These are phyloP conservation scores for Chlorella vulgaris DNA, from an alignment of 139 green algal genomes.

Conservation along the genomic window DNA sequence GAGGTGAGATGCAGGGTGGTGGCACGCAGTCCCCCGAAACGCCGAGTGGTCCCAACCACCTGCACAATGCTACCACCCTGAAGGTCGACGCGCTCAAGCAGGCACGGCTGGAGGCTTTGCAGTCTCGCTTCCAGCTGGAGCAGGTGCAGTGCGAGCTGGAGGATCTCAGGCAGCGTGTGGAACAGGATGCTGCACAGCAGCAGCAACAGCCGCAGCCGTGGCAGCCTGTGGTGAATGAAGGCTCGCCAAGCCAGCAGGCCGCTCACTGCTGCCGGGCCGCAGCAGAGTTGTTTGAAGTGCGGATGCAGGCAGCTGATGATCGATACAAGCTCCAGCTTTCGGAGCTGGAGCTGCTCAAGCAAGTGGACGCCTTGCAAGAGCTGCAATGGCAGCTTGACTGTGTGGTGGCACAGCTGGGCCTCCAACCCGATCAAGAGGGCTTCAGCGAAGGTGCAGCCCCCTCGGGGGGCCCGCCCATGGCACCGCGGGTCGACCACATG, in stretches of 20 bases:
- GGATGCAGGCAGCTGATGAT: slow-evolving; percentile 12
- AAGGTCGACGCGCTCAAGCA: slow-evolving; percentile 68
- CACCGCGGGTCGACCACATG: slow-evolving; percentile 21
- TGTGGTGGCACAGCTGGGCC: slow-evolving; percentile 16
- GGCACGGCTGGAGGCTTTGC: slow-evolving; percentile 40
- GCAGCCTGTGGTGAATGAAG: no score
- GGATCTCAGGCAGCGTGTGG: slow-evolving; percentile 38
- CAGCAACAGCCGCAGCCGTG: no score
- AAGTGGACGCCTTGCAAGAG: slow-evolving; percentile 56
- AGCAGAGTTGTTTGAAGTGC: background rate
- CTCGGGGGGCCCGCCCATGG: no score
- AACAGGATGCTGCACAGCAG: no score
- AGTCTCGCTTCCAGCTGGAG: slow-evolving; percentile 29
- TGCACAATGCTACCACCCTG: no score
- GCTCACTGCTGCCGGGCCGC: background rate
- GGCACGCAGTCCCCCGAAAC: no score
- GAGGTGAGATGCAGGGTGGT: background rate
- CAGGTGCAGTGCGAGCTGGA: slow-evolving; percentile 50
- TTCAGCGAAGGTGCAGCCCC: background rate
- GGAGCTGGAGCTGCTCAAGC: slow-evolving; percentile 20
- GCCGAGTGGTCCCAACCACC: no score
- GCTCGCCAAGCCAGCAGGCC: background rate
- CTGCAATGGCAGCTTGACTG: slow-evolving; percentile 60
- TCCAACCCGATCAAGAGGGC: background rate
- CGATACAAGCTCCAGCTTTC: slow-evolving; percentile 13